Conservation (phyloP, 2,329 filamentous ascomycete genomes). For the Aspergillus aculeatus region DNA sequence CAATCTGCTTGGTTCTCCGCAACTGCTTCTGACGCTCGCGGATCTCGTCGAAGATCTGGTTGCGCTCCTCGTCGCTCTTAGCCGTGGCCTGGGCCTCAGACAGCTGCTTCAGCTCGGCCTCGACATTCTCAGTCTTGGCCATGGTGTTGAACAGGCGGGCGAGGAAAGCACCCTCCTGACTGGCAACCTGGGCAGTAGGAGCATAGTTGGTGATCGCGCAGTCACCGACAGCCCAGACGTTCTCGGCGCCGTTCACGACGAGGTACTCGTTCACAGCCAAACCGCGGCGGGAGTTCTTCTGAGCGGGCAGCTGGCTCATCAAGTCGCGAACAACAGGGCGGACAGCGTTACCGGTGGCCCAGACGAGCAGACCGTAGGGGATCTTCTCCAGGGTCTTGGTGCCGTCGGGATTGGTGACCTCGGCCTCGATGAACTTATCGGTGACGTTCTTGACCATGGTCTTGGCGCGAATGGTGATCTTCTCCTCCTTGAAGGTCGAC, state of each 20-base stretch:
- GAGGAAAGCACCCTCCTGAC: constrained; percentile 93
- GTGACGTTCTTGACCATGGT: constrained; percentile 99
- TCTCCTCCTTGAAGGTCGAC: constrained; percentile 97
- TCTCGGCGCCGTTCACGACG: constrained; percentile 92
- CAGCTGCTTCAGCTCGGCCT: constrained; percentile 70
- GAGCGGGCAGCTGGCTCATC: constrained; percentile 86
- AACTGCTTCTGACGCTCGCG: constrained; percentile 83
- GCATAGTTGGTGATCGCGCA: constrained; percentile 97
- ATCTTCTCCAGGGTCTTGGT: constrained; percentile 77
- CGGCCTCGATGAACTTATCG: constrained; percentile 87
- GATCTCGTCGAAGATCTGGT: constrained; percentile 69
- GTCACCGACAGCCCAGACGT: constrained; percentile 97
- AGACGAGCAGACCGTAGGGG: constrained; percentile 93
- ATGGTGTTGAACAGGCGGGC: constrained; percentile 98
- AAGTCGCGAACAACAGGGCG: constrained; percentile 87
- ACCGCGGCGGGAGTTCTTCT: constrained; percentile 91
- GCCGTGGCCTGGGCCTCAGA: constrained; percentile 65
- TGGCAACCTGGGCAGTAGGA: constrained; percentile 92
- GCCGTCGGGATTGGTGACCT: constrained; percentile 77
- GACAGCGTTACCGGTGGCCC: constrained; percentile 95
- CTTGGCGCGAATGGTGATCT: constrained; percentile 96
- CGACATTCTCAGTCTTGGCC: constrained; percentile 86
- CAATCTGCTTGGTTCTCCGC: constrained; percentile 86
- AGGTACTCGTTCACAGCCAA: constrained; percentile 98
- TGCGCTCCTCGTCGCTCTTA: constrained; percentile 59